These are phyloP conservation scores for Bryum argenteum DNA, from an alignment of 225 moss, liverwort and hornwort genomes.

Conservation along the genomic window DNA sequence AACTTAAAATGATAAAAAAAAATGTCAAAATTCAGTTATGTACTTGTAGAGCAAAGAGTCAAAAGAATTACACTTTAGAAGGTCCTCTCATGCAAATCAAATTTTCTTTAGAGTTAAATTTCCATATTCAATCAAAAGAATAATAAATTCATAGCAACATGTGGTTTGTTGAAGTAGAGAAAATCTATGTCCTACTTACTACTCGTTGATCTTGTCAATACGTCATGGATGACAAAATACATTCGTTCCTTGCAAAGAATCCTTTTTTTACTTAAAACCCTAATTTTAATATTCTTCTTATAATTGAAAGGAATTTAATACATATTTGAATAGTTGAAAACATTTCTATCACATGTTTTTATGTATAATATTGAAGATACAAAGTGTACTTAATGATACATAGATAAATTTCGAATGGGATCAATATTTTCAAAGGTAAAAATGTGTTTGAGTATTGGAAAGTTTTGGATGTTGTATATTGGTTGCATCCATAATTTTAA, in stretches of 20 bases:
- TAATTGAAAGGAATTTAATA: rapidly evolving
- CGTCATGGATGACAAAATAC: not conserved
- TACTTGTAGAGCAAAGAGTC: too few relatives aligned
- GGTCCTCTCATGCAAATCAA: too few relatives aligned
- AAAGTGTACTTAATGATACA: not conserved
- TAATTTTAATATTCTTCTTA: not conserved
- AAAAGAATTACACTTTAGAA: too few relatives aligned
- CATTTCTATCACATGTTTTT: too few relatives aligned
- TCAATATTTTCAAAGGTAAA: slow-evolving; percentile 30
- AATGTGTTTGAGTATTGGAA: not conserved
- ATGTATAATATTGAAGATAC: not conserved
- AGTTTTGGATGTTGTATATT: not conserved
- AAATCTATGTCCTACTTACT: too few relatives aligned
- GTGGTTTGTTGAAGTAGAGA: too few relatives aligned
- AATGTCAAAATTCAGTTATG: too few relatives aligned
- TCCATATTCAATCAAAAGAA: too few relatives aligned
- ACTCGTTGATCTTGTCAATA: too few relatives aligned
- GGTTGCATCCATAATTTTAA: not conserved
- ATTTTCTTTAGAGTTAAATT: too few relatives aligned
- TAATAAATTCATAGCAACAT: too few relatives aligned
- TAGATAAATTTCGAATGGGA: slow-evolving; percentile 17
- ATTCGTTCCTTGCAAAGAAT: not conserved
- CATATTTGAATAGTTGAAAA: rapidly evolving
- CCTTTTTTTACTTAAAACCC: not conserved
- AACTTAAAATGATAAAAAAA: too few relatives aligned